Percentiles rank a stretch among this genome's conserved stretches.
These are phyloP conservation scores for Peziza echinospora DNA, from an alignment of 495 filamentous ascomycete species.

Conservation along the genomic window DNA sequence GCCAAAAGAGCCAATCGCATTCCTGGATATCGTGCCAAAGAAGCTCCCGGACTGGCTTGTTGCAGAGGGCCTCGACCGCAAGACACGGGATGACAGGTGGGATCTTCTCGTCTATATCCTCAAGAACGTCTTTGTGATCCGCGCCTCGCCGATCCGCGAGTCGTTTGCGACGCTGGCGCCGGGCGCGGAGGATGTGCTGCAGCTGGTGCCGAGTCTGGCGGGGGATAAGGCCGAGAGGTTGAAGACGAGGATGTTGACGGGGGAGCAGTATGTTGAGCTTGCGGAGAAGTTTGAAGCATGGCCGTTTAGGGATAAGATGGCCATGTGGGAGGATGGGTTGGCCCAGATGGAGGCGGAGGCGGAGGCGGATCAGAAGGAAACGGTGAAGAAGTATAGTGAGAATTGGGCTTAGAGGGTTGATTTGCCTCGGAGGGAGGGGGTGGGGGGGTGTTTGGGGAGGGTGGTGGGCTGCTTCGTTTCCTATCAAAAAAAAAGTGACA, in stretches of 20 bases:
- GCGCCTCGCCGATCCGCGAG: constrained; percentile 2
- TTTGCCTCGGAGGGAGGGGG: background rate
- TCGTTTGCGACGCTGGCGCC: constrained; percentile 8
- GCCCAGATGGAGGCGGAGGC: background rate
- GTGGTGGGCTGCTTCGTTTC: background rate
- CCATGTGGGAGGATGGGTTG: background rate
- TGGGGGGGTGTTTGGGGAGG: background rate
- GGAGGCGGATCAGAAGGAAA: background rate
- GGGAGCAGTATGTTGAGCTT: constrained; percentile 28
- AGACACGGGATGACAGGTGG: background rate
- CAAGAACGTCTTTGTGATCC: constrained; percentile 4
- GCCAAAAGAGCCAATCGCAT: constrained; percentile 4
- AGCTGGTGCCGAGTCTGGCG: constrained; percentile 21
- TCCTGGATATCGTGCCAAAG: constrained; percentile 13
- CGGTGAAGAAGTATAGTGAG: background rate
- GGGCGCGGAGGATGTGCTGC: constrained; percentile 23
- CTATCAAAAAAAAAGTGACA: no score
- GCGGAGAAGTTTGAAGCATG: constrained; percentile 32
- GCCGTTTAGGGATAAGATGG: constrained; percentile 26
- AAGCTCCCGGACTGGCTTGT: constrained; percentile 4
- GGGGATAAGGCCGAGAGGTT: constrained; percentile 18
- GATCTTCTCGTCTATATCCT: constrained; percentile 11
- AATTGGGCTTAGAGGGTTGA: background rate
- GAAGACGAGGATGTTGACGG: constrained; percentile 23
- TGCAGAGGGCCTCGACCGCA: background rate